Conservation (phyloP, 2,329 filamentous ascomycete genomes). For the Mariannaea elegans region DNA sequence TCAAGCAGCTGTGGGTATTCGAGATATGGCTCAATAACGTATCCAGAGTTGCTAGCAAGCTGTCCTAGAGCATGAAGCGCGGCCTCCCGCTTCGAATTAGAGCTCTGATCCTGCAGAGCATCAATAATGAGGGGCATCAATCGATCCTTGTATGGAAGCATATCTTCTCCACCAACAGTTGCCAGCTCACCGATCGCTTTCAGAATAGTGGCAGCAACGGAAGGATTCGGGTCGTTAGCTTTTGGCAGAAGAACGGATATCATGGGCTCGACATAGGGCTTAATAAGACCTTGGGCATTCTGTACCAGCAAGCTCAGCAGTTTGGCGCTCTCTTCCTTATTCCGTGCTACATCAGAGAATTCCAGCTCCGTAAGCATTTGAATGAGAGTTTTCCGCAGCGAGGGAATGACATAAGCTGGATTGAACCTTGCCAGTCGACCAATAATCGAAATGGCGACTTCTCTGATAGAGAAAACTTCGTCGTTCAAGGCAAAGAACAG, state of each 20-base stretch:
- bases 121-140: constrained; percentile 97
- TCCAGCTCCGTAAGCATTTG: constrained; percentile 96
- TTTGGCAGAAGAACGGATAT: constrained; percentile 94
- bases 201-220: constrained; percentile 93
- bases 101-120: constrained; percentile 92
- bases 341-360: constrained; percentile 91
- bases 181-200: constrained; percentile 94
- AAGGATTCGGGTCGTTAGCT: constrained; percentile 82
- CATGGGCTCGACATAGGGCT: constrained; percentile 97
- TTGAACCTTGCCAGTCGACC: constrained; percentile 91
- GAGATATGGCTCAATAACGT: constrained; percentile 95
- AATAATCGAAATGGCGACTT: constrained; percentile 96
- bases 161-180: constrained; percentile 91
- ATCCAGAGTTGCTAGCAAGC: constrained; percentile 93
- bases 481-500: constrained; percentile 96
- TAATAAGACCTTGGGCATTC: constrained; percentile 91
- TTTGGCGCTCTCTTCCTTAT: constrained; percentile 96
- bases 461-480: constrained; percentile 89
- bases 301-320: constrained; percentile 91
- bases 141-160: constrained; percentile 88
- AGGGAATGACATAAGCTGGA: constrained; percentile 96
- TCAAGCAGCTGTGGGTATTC: constrained; percentile 95
- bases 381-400: constrained; percentile 91
- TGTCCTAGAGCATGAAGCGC: constrained; percentile 91
- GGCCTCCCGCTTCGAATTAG: constrained; percentile 87